Percentiles rank a stretch among this genome's conserved stretches.
These are phyloP conservation scores for Arachnomyces sp. DNA, from an alignment of 2,329 filamentous ascomycete species.

Conservation along the genomic window DNA sequence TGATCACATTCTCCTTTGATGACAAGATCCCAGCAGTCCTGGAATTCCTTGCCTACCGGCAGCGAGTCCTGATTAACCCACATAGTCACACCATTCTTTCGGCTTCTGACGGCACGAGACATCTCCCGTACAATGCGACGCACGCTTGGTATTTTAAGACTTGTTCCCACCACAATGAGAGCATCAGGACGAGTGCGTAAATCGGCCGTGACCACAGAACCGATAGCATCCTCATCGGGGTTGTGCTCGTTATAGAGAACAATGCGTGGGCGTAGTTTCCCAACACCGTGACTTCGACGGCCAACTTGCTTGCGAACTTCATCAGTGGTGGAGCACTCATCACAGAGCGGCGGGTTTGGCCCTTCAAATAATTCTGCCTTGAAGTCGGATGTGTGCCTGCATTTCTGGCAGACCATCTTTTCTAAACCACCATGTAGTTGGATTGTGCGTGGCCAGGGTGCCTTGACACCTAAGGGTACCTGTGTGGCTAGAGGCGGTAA, in stretches of 20 bases:
- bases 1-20: conserved; percentile 82
- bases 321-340: conserved; percentile 65
- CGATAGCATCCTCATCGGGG: conserved; percentile 92
- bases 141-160: conserved; percentile 88
- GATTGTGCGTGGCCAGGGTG: conserved; percentile 85
- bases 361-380: conserved; percentile 73
- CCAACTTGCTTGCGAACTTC: conserved; percentile 67
- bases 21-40: conserved; percentile 87
- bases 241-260: conserved; percentile 97
- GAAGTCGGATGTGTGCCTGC: conserved; percentile 66
- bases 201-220: conserved; percentile 79
- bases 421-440: conserved; percentile 89
- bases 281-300: conserved; percentile 88
- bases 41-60: conserved; percentile 73
- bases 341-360: conserved; percentile 72
- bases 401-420: conserved; percentile 97
- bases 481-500: conserved; percentile 70
- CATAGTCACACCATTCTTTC: conserved; percentile 71
- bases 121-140: conserved; percentile 82
- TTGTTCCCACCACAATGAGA: conserved; percentile 90
- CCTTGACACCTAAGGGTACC: conserved; percentile 73
- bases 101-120: conserved; percentile 72
- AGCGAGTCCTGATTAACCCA: conserved; percentile 91
- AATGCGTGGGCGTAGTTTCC: conserved; percentile 80
- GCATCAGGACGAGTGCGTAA: conserved; percentile 79